Conservation (phyloP, 495 filamentous ascomycete species). For the Tuber indicum region DNA sequence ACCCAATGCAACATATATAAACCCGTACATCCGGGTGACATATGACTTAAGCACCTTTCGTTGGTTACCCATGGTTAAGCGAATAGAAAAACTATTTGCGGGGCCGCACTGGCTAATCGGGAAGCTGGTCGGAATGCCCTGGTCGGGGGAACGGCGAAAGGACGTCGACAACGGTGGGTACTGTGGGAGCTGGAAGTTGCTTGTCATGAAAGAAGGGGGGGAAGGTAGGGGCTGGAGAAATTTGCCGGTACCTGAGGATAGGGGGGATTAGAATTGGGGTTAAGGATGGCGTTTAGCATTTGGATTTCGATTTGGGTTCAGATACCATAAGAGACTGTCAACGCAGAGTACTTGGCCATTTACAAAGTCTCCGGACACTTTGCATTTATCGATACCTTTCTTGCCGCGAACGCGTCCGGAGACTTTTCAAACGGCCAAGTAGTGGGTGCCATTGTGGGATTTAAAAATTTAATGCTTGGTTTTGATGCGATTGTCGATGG, state of each 20-base stretch:
- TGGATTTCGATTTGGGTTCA: not conserved
- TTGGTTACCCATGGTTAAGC: conserved; percentile 52
- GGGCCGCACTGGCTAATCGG: conserved; percentile 53
- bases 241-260: conserved; percentile 37
- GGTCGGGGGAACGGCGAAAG: conserved; percentile 55
- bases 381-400: too few species aligned
- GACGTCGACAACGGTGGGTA: conserved; percentile 52
- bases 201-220: conserved; percentile 53
- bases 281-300: not conserved
- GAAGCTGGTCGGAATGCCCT: conserved; percentile 50
- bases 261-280: not conserved
- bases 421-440: not conserved
- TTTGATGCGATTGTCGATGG: not conserved
- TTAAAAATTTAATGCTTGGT: not conserved
- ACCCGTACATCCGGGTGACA: conserved; percentile 64
- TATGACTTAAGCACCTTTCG: conserved; percentile 53
- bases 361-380: too few species aligned
- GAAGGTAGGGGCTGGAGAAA: conserved; percentile 54
- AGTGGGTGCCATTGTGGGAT: not conserved
- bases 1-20: conserved; percentile 58
- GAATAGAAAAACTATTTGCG: conserved; percentile 56
- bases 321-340: not conserved
- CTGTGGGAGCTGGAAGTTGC: conserved; percentile 53
- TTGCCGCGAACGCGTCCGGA: too few species aligned
- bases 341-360: not conserved